Evolutionary conservation across 805 yeast species (phyloP).

Genomic region (Spathaspora gorwiae): DNA sequence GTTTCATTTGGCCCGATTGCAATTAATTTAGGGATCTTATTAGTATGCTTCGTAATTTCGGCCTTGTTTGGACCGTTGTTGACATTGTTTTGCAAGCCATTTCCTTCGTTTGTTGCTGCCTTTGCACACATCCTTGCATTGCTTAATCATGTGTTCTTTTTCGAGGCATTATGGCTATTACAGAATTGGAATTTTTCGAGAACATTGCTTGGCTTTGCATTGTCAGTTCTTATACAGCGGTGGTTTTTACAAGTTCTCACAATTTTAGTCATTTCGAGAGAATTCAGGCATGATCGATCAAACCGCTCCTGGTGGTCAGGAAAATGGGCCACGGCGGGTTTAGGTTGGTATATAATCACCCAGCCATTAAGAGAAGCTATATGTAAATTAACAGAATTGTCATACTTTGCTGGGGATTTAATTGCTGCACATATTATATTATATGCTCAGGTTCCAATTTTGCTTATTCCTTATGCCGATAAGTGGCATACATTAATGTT

Average conservation of each 20-base stretch:
- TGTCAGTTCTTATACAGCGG: slow-evolving; percentile 52
- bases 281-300: slow-evolving; percentile 53
- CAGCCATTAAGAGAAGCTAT: slow-evolving; percentile 63
- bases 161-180: slow-evolving; percentile 61
- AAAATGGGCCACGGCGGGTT: slow-evolving; percentile 57
- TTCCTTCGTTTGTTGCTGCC: slow-evolving; percentile 53
- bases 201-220: slow-evolving; percentile 58
- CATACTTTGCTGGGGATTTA: slow-evolving; percentile 65
- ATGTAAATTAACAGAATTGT: slow-evolving; percentile 62
- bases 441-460: slow-evolving; percentile 54
- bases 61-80: slow-evolving; percentile 47
- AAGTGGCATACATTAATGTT: slow-evolving; percentile 62
- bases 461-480: slow-evolving; percentile 61
- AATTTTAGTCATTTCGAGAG: slow-evolving; percentile 53
- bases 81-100: slow-evolving; percentile 36
- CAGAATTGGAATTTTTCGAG: slow-evolving; percentile 64
- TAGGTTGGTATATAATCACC: slow-evolving; percentile 56
- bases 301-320: slow-evolving; percentile 68
- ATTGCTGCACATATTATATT: slow-evolving; percentile 55
- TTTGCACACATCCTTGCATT: slow-evolving; percentile 53
- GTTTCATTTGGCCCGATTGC: slow-evolving; percentile 46
- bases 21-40: slow-evolving; percentile 37
- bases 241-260: slow-evolving; percentile 51
- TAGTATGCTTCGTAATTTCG: slow-evolving; percentile 42
- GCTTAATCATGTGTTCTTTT: slow-evolving; percentile 47